Percentiles rank a stretch among this genome's conserved stretches.
Conservation (phyloP, 2,329 filamentous ascomycete genomes). For the Pseudocercospora macadamiae region DNA sequence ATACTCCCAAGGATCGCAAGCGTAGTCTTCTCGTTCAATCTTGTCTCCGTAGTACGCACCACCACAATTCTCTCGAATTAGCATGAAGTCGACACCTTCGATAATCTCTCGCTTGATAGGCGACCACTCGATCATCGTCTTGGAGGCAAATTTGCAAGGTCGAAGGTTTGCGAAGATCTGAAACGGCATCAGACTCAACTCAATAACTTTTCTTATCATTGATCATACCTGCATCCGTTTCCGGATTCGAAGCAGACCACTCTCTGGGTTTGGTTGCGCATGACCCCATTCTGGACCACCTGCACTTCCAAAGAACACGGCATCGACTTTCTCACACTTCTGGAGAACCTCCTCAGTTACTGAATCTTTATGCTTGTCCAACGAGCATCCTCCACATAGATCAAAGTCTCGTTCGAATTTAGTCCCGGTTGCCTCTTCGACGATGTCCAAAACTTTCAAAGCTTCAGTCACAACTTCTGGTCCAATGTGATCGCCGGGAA, state of each 20-base stretch:
- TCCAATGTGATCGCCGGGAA: slow-evolving; percentile 53
- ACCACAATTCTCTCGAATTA: slow-evolving; percentile 56
- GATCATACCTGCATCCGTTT: slow-evolving; percentile 44
- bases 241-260: slow-evolving; percentile 48
- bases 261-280: slow-evolving; percentile 48
- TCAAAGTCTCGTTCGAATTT: slow-evolving; percentile 39
- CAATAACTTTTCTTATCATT: background rate
- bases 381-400: slow-evolving; percentile 43
- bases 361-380: slow-evolving; percentile 50
- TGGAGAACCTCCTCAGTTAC: slow-evolving; percentile 50
- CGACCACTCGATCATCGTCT: slow-evolving; percentile 42
- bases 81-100: slow-evolving; percentile 52
- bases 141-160: slow-evolving; percentile 52
- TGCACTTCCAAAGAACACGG: slow-evolving; percentile 53
- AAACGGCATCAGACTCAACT: background rate
- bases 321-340: slow-evolving; percentile 46
- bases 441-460: slow-evolving; percentile 50
- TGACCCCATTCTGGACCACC: slow-evolving; percentile 54
- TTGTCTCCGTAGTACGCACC: slow-evolving; percentile 57
- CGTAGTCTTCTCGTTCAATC: slow-evolving; percentile 47
- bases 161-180: slow-evolving; percentile 54
- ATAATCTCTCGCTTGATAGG: slow-evolving; percentile 53
- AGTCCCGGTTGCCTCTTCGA: slow-evolving; percentile 35
- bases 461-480: slow-evolving; percentile 57
- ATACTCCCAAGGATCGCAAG: slow-evolving; percentile 55